Conservation (phyloP, 2,329 filamentous ascomycete species). For the Claviceps sp. region DNA sequence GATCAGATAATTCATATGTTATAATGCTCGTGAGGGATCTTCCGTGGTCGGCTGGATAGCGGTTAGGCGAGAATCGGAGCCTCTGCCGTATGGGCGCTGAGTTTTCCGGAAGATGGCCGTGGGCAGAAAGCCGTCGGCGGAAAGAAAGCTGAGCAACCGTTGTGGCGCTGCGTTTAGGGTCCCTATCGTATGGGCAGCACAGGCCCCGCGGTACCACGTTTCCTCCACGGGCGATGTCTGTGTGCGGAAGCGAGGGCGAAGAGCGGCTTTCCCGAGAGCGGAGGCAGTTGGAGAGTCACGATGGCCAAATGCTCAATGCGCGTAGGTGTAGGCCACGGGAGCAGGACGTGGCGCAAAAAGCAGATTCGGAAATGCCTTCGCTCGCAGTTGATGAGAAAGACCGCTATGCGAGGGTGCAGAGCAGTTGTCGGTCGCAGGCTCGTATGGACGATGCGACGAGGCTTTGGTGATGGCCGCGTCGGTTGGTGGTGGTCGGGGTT, state of each 20-base stretch:
- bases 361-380: neutral
- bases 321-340: neutral
- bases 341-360: neutral
- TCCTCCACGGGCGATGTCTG: neutral
- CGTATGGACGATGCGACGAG: neutral
- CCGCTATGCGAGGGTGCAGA: conserved; percentile 2
- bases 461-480: neutral
- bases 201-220: neutral
- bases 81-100: neutral
- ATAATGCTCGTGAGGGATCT: neutral
- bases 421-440: conserved; percentile 1
- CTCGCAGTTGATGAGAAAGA: neutral
- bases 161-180: neutral
- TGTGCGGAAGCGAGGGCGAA: neutral
- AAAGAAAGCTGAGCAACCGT: neutral
- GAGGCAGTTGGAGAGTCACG: neutral
- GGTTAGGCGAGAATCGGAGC: neutral
- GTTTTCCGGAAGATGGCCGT: neutral
- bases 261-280: neutral
- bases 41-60: neutral
- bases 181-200: neutral
- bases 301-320: neutral
- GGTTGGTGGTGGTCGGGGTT: neutral
- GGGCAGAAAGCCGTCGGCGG: neutral
- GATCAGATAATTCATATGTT: neutral